A percentile compares a stretch with the other conserved stretches of the same genome.
Evolutionary conservation across 345 rosid species (phyloP).

Genomic region (Luvunga scandens): DNA sequence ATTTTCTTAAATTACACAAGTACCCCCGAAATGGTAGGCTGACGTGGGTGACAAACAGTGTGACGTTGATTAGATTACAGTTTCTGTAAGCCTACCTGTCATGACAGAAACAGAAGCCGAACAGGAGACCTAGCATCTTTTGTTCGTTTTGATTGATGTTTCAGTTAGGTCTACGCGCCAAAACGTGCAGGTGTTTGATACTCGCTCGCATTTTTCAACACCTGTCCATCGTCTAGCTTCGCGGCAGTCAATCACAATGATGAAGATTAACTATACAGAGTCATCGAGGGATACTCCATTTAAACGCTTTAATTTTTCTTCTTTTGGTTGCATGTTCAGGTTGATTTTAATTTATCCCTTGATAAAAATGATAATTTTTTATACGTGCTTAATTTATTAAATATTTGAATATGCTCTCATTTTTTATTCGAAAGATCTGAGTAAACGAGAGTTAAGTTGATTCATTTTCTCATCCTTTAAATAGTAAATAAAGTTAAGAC

Average conservation of each 20-base stretch:
- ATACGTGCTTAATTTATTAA: too few species aligned
- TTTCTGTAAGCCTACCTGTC: neutral
- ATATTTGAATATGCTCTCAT: neutral
- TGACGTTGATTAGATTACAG: neutral
- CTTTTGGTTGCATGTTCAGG: too few species aligned
- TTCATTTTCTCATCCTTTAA: too few species aligned
- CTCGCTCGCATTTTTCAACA: neutral
- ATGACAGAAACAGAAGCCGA: neutral
- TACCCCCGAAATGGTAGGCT: neutral
- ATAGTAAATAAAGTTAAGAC: too few species aligned
- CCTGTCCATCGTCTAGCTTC: neutral
- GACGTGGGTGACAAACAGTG: neutral
- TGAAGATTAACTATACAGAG: too few species aligned
- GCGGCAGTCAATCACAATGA: neutral
- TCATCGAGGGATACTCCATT: too few species aligned
- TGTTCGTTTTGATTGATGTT: neutral
- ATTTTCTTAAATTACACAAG: neutral
- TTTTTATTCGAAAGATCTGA: neutral
- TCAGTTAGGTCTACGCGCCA: neutral
- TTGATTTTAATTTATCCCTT: too few species aligned
- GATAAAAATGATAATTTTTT: too few species aligned
- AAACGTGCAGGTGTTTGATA: neutral
- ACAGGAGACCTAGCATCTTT: neutral
- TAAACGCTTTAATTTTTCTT: too few species aligned
- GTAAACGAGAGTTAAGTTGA: neutral